These are phyloP conservation scores for Pyricularia sp. DNA, from an alignment of 2,329 filamentous ascomycete species.

Conservation along the genomic window DNA sequence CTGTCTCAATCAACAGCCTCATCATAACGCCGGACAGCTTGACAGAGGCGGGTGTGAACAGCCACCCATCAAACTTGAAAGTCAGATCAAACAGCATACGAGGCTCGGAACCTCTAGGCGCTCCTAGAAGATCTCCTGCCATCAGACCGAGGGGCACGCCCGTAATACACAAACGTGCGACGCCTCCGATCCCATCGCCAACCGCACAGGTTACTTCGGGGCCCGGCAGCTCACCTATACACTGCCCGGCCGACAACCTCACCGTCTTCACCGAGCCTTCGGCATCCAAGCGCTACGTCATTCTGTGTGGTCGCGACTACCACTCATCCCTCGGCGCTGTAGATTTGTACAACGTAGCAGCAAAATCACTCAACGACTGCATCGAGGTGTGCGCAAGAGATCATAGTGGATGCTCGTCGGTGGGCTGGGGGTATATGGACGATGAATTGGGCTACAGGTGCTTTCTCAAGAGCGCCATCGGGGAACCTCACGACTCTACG, in stretches of 20 bases:
- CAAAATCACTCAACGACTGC: slow-evolving; percentile 21
- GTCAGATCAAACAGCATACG: background rate
- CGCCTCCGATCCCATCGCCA: background rate
- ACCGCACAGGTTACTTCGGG: background rate
- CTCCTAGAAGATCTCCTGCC: background rate
- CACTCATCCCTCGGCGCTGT: slow-evolving; percentile 17
- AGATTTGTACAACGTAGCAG: slow-evolving; percentile 17
- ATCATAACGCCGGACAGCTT: background rate
- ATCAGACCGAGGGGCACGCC: background rate
- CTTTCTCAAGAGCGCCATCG: slow-evolving; percentile 25
- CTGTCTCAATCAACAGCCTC: background rate
- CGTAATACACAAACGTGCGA: background rate
- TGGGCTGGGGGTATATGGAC: slow-evolving; percentile 22
- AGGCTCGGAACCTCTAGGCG: background rate
- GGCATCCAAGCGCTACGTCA: slow-evolving; percentile 14
- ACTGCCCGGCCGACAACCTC: slow-evolving; percentile 23
- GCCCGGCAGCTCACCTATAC: slow-evolving; percentile 7
- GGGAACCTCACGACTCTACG: slow-evolving; percentile 14
- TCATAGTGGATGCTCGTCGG: slow-evolving; percentile 19
- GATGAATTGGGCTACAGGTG: slow-evolving; percentile 16
- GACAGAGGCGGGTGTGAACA: background rate
- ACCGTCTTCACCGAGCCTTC: slow-evolving; percentile 18
- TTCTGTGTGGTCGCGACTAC: slow-evolving; percentile 27
- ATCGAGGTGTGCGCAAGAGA: slow-evolving; percentile 19
- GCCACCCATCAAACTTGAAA: background rate